Conservation (phyloP, 2,329 filamentous ascomycete species). For the Drechmeria coniospora region DNA sequence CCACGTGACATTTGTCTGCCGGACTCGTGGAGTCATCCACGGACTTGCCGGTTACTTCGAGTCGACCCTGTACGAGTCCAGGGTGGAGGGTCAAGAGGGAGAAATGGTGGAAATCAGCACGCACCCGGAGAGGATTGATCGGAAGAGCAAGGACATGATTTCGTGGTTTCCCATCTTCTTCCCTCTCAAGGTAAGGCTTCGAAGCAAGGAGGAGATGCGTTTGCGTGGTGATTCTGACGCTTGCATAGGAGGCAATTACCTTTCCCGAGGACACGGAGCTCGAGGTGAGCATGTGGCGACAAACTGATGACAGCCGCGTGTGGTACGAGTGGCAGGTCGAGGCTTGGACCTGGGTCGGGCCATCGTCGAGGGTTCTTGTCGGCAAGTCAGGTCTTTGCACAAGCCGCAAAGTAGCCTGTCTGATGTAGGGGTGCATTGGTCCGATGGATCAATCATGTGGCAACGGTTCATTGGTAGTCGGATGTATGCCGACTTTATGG, state of each 20-base stretch:
- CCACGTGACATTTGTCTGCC: conserved; percentile 62
- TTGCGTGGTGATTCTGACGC: conserved; percentile 1
- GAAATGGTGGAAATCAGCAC: conserved; percentile 74
- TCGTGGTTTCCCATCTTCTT: conserved; percentile 99
- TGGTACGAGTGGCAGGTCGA: conserved; percentile 99
- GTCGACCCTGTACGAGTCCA: conserved; percentile 68
- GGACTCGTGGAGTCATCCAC: conserved; percentile 70
- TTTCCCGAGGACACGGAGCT: conserved; percentile 74
- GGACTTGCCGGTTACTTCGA: conserved; percentile 93
- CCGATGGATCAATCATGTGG: no score
- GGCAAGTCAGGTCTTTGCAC: conserved; percentile 52
- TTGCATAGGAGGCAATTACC: conserved; percentile 58
- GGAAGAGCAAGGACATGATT: conserved; percentile 94
- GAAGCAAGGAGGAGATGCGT: background rate
- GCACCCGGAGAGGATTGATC: conserved; percentile 79
- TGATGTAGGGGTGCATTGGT: conserved; percentile 45
- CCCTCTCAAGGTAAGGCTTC: conserved; percentile 63
- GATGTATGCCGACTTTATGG: no score
- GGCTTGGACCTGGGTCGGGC: conserved; percentile 52
- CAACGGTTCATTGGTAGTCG: no score
- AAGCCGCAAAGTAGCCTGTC: conserved; percentile 52
- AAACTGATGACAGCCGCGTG: conserved; percentile 87
- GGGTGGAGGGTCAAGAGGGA: conserved; percentile 17
- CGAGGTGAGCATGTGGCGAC: conserved; percentile 86
- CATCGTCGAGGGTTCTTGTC: conserved; percentile 48